Evolutionary conservation across 2,329 filamentous ascomycete genomes (phyloP).

Genomic region (Ophiostoma montium): DNA sequence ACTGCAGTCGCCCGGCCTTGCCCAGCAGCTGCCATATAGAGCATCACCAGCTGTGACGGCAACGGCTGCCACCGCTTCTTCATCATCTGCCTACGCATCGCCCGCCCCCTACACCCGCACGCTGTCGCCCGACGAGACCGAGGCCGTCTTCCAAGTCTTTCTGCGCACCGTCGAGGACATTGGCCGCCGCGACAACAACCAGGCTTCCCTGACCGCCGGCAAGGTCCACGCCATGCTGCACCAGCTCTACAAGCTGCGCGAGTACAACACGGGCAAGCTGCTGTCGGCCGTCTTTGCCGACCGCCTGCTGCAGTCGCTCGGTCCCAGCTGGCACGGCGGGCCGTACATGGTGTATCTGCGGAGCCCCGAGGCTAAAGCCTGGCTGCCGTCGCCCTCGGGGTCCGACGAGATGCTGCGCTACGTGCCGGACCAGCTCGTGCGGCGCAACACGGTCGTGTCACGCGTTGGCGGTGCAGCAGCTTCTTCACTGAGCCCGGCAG

Average conservation of each 20-base stretch:
- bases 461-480: neutral
- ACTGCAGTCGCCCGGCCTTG: neutral
- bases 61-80: neutral
- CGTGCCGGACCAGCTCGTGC: conserved; percentile 15
- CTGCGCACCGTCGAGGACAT: conserved; percentile 18
- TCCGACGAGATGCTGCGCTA: conserved; percentile 14
- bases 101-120: too few species aligned
- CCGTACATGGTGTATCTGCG: conserved; percentile 23
- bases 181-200: conserved; percentile 9
- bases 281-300: conserved; percentile 31
- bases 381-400: conserved; percentile 17
- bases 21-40: neutral
- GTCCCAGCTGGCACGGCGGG: conserved; percentile 20
- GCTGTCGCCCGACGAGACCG: neutral
- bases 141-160: neutral
- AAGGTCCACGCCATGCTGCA: conserved; percentile 23
- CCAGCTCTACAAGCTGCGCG: conserved; percentile 26
- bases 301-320: conserved; percentile 24
- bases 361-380: conserved; percentile 16
- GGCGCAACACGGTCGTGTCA: conserved; percentile 11
- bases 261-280: conserved; percentile 23
- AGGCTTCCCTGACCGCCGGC: conserved; percentile 15
- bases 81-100: too few species aligned
- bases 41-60: neutral
- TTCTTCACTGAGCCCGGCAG: too few species aligned